These are phyloP conservation scores for Plasmodium sp. DNA, from an alignment of 169 alveolate species.

Conservation along the genomic window DNA sequence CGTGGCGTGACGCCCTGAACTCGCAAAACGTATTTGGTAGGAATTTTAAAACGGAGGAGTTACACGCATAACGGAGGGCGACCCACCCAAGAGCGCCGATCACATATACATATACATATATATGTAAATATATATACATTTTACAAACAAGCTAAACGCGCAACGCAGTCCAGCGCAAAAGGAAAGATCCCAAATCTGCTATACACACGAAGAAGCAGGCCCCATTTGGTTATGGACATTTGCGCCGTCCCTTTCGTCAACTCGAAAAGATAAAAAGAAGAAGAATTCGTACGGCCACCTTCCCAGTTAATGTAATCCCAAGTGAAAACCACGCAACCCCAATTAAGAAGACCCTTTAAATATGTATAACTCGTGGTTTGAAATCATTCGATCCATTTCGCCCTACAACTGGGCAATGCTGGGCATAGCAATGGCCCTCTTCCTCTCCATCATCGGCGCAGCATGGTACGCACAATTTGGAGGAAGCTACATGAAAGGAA, in stretches of 20 bases:
- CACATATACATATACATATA: neutral
- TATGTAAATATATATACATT: too few species aligned
- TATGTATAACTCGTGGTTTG: slow-evolving; percentile 81
- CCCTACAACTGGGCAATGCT: slow-evolving; percentile 90
- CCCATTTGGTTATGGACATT: neutral
- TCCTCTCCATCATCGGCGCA: slow-evolving; percentile 96
- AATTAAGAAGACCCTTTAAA: neutral
- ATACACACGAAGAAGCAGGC: neutral
- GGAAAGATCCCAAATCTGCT: neutral
- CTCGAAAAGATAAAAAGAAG: neutral
- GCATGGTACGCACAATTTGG: slow-evolving; percentile 89
- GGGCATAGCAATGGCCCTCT: slow-evolving; percentile 94
- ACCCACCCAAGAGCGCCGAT: neutral
- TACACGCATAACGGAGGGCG: neutral
- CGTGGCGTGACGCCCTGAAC: neutral
- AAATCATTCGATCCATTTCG: slow-evolving; percentile 77
- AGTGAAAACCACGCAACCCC: neutral
- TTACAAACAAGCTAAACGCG: neutral
- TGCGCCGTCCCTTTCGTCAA: neutral
- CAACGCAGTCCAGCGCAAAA: neutral
- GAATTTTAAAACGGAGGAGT: neutral
- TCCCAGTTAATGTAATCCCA: neutral
- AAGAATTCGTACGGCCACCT: neutral
- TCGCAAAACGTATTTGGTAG: neutral
- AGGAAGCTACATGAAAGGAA: slow-evolving; percentile 7